phyloP scores from a whole-genome alignment of 2,329 filamentous ascomycete genomes.

The Aureobasidium subglaciale region DNA sequence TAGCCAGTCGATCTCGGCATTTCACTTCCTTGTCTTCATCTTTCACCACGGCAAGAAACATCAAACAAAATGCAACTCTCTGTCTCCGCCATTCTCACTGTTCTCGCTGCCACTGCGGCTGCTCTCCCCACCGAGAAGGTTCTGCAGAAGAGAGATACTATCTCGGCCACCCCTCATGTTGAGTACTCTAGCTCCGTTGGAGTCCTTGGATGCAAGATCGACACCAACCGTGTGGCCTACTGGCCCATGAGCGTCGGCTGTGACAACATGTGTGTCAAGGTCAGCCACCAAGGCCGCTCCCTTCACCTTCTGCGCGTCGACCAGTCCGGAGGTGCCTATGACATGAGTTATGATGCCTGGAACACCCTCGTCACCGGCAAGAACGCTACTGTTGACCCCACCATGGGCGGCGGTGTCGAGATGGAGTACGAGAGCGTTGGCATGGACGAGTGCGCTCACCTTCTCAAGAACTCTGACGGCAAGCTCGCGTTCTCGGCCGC shows the following conservation, averaged over 20 bases:
- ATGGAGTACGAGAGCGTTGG: constrained; percentile 47
- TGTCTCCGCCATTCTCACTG: constrained; percentile 16
- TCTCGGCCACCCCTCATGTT: constrained; percentile 47
- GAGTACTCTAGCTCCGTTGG: constrained; percentile 51
- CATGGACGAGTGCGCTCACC: constrained; percentile 42
- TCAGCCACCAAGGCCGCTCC: constrained; percentile 38
- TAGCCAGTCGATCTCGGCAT: constrained; percentile 13
- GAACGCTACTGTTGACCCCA: constrained; percentile 41
- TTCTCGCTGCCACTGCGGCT: constrained; percentile 19
- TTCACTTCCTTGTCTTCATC: constrained; percentile 6
- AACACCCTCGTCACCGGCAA: constrained; percentile 50
- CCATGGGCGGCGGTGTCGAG: constrained; percentile 43
- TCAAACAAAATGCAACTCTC: constrained; percentile 18
- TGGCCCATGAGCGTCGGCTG: constrained; percentile 50
- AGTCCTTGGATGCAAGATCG: constrained; percentile 53
- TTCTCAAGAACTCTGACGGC: constrained; percentile 35
- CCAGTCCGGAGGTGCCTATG: constrained; percentile 49
- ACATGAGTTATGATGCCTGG: constrained; percentile 57
- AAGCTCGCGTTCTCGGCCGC: constrained; percentile 50
- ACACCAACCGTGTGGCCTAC: constrained; percentile 56
- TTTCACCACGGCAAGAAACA: not conserved
- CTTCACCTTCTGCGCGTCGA: constrained; percentile 55
- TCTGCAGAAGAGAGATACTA: constrained; percentile 12
- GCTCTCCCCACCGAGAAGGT: constrained; percentile 17
- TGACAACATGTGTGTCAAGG: constrained; percentile 50